Conservation (phyloP, 768 basidiomycete species). For the Leccinum incarnatum region DNA sequence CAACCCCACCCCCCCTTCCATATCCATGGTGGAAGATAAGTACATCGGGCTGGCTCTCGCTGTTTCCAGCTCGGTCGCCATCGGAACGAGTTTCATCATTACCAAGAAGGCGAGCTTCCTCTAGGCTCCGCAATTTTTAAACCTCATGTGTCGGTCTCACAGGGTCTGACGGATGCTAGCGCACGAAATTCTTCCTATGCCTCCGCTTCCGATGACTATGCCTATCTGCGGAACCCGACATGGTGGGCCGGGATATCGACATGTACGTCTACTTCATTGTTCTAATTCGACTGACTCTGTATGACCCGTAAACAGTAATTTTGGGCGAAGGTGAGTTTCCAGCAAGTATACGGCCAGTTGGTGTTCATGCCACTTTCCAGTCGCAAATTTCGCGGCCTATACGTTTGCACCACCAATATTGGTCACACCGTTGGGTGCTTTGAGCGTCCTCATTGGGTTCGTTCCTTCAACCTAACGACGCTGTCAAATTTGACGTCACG, state of each 20-base stretch:
- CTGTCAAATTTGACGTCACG: conserved; percentile 10
- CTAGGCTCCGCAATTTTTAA: conserved; percentile 1
- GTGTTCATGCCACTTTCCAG: conserved; percentile 33
- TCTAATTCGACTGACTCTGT: conserved; percentile 8
- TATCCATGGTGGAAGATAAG: conserved; percentile 82
- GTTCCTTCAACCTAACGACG: conserved; percentile 23
- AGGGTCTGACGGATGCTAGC: conserved; percentile 91
- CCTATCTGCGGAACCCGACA: conserved; percentile 86
- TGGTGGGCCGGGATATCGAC: conserved; percentile 98
- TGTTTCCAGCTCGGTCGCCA: conserved; percentile 77
- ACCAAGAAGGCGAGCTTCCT: conserved; percentile 83
- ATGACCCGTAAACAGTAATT: conserved; percentile 60
- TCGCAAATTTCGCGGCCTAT: conserved; percentile 93
- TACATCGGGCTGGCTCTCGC: conserved; percentile 93
- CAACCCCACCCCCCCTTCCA: conserved; percentile 1
- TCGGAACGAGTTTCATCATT: conserved; percentile 96
- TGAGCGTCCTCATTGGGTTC: conserved; percentile 95
- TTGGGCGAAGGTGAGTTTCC: conserved; percentile 78
- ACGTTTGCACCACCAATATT: conserved; percentile 97
- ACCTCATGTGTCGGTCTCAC: conserved; percentile 5
- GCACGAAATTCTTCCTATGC: conserved; percentile 48
- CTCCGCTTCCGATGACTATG: conserved; percentile 74
- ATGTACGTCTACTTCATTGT: conserved; percentile 51
- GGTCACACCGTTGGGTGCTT: conserved; percentile 96
- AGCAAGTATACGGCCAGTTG: not conserved